phyloP scores from a whole-genome alignment of 306 rosid genomes.

The Vigna unguiculata region DNA sequence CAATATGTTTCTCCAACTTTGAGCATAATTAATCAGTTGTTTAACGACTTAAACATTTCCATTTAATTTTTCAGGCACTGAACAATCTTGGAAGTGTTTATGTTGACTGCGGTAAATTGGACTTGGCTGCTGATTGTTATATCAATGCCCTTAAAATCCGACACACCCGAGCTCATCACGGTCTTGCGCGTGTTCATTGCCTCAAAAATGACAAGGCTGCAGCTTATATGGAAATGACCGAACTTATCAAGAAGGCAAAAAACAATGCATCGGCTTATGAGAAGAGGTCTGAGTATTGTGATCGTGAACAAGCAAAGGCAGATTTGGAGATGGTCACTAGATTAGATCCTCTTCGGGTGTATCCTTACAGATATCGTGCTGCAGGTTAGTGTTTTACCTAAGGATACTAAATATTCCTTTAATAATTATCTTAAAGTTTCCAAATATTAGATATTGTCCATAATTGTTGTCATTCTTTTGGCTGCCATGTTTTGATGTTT shows the following conservation, averaged over 20 bases:
- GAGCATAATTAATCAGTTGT: slow-evolving; percentile 12
- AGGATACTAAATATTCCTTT: not conserved
- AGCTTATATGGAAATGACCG: slow-evolving; percentile 87
- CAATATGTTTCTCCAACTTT: slow-evolving; percentile 13
- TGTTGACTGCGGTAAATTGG: slow-evolving; percentile 73
- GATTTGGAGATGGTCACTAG: slow-evolving; percentile 91
- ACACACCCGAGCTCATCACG: slow-evolving; percentile 95
- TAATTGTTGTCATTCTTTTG: not conserved
- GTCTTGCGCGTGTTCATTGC: slow-evolving; percentile 92
- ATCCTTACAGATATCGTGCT: slow-evolving; percentile 96
- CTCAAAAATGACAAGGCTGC: slow-evolving; percentile 68
- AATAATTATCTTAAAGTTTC: not conserved
- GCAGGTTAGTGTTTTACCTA: slow-evolving; percentile 63
- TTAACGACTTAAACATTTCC: slow-evolving; percentile 20
- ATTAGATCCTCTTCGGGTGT: slow-evolving; percentile 90
- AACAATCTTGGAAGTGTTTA: slow-evolving; percentile 95
- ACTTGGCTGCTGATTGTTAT: slow-evolving; percentile 90
- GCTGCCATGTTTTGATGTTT: not conserved
- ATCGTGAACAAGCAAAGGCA: slow-evolving; percentile 78
- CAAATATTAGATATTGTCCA: not conserved
- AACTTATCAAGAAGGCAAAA: slow-evolving; percentile 64
- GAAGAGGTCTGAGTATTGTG: slow-evolving; percentile 92
- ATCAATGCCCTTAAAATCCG: slow-evolving; percentile 83
- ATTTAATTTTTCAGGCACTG: slow-evolving; percentile 72
- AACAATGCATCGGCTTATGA: slow-evolving; percentile 84